Conservation (phyloP, 495 filamentous ascomycete genomes). For the Viridothelium virens region DNA sequence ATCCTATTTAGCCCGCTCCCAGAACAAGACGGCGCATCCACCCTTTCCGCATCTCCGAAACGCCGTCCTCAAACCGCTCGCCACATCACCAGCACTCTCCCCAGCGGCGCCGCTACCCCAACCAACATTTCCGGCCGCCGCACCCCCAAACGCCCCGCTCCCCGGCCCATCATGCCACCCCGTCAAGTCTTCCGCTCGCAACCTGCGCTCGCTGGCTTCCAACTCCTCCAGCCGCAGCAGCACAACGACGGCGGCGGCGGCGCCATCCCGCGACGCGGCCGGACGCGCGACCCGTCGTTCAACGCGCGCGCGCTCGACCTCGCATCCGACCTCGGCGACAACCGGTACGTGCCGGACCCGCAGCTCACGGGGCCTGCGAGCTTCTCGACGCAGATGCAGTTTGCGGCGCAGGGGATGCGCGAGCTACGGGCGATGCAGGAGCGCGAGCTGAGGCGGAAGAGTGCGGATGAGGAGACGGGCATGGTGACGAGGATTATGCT, state of each 20-base stretch:
- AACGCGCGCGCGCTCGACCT: conserved; percentile 50
- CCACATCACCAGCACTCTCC: conserved; percentile 41
- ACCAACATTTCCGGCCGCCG: conserved; percentile 28
- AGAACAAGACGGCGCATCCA: conserved; percentile 29
- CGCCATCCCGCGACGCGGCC: conserved; percentile 13
- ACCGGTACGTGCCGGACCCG: conserved; percentile 36
- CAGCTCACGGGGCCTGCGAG: conserved; percentile 57
- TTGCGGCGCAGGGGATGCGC: conserved; percentile 46
- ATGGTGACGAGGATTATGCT: conserved; percentile 75
- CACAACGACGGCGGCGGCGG: conserved; percentile 19
- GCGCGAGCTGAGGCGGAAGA: conserved; percentile 30
- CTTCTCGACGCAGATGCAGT: conserved; percentile 68
- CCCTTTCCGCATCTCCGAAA: conserved; percentile 25
- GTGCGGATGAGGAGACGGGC: conserved; percentile 51
- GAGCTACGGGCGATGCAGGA: conserved; percentile 16
- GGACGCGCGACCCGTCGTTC: conserved; percentile 44
- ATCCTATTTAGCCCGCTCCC: conserved; percentile 59
- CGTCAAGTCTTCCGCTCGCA: conserved; percentile 47
- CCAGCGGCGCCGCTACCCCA: conserved; percentile 33
- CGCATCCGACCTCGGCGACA: conserved; percentile 65
- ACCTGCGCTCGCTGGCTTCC: conserved; percentile 43
- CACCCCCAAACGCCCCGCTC: conserved; percentile 42
- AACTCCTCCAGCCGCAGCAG: conserved; percentile 34
- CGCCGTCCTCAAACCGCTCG: conserved; percentile 38
- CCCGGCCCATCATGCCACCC: conserved; percentile 49